Evolutionary conservation across 1,284 basidiomycete species (phyloP), one percentile per base, ranked within the genome.

Genomic region (Tilletia horrida): DNA sequence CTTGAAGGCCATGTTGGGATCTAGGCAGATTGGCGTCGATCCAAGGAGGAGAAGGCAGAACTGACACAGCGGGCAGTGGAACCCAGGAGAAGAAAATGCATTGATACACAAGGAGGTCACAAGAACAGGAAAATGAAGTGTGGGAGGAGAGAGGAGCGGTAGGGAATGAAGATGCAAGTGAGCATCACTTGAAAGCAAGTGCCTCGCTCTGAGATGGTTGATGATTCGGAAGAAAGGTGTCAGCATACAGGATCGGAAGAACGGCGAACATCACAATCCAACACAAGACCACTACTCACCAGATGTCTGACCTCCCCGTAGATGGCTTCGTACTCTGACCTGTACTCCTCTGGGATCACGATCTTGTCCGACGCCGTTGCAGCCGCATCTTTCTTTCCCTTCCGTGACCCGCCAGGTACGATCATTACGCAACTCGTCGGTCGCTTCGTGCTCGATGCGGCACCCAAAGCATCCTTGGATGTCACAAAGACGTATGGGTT

Each of bases 351-450:
- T 81, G 88, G 87, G 52, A 87, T 87, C 59, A 86, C 86, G 66
- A 81, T 84, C 69, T 84, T 85, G 71, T 83, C 88, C 23, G 84
- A 88, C 67, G 87, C 88, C 80, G 88, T 48, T 21, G 48, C 89
- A 76, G 84, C 84, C 80, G 87, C 89, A 63, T 81, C 77, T 74
- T 88, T 89, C 79, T 87, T 76, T 71, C 77, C 82, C 66, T 77
- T 87, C 81, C 92, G 92, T 76, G 88, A 85, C 77, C 77, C 78
- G 21, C 74, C 71, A 14, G 77, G 79, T 44, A 81, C 76, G 70
- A 98, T 87, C 88, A 99, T 92, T 14, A 99, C 93, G 83, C 93
- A 97, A 77, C 92, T 94, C 57, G 96, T 99, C 48, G 96, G 95
- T 76, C 96, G 88, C 85, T 99, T 99, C 62, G 96, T 99, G 64